Base-by-base conservation (phyloP, 2,329 filamentous ascomycete species). In the Diplodia sapinea region DNA sequence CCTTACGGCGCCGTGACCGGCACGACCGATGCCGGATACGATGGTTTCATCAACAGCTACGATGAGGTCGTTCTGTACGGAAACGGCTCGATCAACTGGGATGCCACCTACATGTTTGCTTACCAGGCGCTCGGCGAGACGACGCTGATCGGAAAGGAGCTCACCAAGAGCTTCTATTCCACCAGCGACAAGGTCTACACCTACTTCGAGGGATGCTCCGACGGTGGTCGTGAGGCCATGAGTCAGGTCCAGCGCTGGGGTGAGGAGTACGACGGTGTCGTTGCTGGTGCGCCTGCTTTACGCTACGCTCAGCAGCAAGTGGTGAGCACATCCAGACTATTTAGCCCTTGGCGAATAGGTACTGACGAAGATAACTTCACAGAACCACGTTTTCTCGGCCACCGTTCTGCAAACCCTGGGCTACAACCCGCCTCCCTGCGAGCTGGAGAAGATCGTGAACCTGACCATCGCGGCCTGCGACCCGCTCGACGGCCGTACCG, bases 121-220 rank as follows among this genome's bases (percentile, higher is more conserved):
- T 86, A 86, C 75, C 78, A 82, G 69, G 84, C 81, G 0, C 75
- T 86, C 1, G 81, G 82, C 54, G 85, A 87, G 73, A 81, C 86
- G 79, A 84, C 81, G 11, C 71, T 76, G 26, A 72, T 85, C 12
- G 82, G 82, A 29, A 85, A 85, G 70, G 73, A 75, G 2, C 65
- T 85, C 51, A 78, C 81, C 20, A 72, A 73, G 68, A 75, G 73
- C 43, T 80, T 84, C 64, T 86, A 76, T 68, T 68, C 69, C 33
- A 50, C 68, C 49, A 66, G 66, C 31, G 40, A 62, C 49, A 75
- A 75, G 69, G 26, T 79, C 13, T 84, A 82, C 73, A 77, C 82
- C 2, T 86, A 86, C 75, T 87, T 83, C 70, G 80, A 85, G 69
- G 84, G 83, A 3, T 87, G 85, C 73, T 86, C 83, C 13, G 84